Evolutionary conservation across 768 basidiomycete genomes (phyloP).

Genomic region (Suillus bovinus): DNA sequence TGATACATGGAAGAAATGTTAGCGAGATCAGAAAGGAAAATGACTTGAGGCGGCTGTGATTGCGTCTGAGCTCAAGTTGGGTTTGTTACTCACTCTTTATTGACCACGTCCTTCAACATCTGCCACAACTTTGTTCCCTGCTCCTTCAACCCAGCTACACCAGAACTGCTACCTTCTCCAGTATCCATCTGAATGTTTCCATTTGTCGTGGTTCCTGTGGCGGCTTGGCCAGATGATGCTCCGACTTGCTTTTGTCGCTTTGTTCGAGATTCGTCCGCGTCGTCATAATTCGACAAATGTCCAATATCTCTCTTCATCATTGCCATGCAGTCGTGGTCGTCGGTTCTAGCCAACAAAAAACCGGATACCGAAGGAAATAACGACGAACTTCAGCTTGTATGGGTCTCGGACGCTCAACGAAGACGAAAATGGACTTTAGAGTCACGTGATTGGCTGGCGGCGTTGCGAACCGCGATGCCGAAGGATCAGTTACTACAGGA

Average conservation of each 20-base stretch:
- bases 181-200: conserved; percentile 21
- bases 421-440: conserved; percentile 19
- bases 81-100: conserved; percentile 80
- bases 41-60: conserved; percentile 33
- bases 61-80: conserved; percentile 29
- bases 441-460: conserved; percentile 29
- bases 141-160: conserved; percentile 49
- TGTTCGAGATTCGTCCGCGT: conserved; percentile 46
- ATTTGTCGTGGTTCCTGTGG: conserved; percentile 32
- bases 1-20: conserved; percentile 31
- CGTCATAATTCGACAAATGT: conserved; percentile 38
- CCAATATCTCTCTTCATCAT: conserved; percentile 57
- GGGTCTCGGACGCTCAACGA: conserved; percentile 21
- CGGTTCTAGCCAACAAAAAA: conserved; percentile 15
- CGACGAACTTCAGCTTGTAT: conserved; percentile 36
- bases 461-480: background rate
- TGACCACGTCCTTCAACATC: conserved; percentile 77
- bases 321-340: conserved; percentile 4
- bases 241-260: conserved; percentile 51
- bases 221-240: conserved; percentile 42
- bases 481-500: background rate
- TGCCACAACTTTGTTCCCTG: conserved; percentile 75
- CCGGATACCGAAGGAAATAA: conserved; percentile 18
- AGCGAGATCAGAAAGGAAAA: conserved; percentile 44
- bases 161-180: conserved; percentile 25